Percentiles rank a stretch among this genome's conserved stretches.
Evolutionary conservation across 768 basidiomycete genomes (phyloP).

Genomic region (Xerocomus spinulosus): DNA sequence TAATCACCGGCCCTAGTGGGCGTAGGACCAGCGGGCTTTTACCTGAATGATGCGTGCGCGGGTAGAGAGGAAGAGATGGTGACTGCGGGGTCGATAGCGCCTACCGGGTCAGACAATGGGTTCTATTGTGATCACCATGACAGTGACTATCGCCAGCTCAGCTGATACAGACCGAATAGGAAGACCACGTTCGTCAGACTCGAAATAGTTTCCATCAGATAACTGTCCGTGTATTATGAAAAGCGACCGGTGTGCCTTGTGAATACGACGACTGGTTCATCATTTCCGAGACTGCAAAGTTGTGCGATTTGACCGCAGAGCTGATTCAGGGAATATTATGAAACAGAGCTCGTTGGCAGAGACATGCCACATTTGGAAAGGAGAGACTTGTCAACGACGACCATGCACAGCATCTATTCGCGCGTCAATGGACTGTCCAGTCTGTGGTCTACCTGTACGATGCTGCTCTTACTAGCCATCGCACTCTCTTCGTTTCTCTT

Average conservation of each 20-base stretch:
- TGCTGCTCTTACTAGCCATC: constrained; percentile 65
- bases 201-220: constrained; percentile 22
- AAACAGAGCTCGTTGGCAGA: constrained; percentile 12
- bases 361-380: constrained; percentile 7
- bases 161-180: too few relatives aligned
- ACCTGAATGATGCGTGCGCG: too few relatives aligned
- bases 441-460: constrained; percentile 68
- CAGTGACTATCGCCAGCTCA: too few relatives aligned
- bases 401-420: constrained; percentile 68
- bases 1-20: constrained; percentile 1
- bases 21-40: not conserved
- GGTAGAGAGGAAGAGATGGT: too few relatives aligned
- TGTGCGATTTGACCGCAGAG: too few relatives aligned
- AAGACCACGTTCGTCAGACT: constrained; percentile 19
- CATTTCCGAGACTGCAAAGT: too few relatives aligned
- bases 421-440: constrained; percentile 73
- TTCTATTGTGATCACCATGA: not conserved
- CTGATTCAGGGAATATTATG: constrained; percentile 19
- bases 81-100: not conserved
- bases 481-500: constrained; percentile 71
- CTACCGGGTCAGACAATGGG: not conserved
- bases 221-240: constrained; percentile 16
- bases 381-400: not conserved
- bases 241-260: constrained; percentile 16
- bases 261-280: too few relatives aligned